Evolutionary conservation across 179 eudicot genomes (phyloP).

Genomic region (Silene noctiflora): DNA sequence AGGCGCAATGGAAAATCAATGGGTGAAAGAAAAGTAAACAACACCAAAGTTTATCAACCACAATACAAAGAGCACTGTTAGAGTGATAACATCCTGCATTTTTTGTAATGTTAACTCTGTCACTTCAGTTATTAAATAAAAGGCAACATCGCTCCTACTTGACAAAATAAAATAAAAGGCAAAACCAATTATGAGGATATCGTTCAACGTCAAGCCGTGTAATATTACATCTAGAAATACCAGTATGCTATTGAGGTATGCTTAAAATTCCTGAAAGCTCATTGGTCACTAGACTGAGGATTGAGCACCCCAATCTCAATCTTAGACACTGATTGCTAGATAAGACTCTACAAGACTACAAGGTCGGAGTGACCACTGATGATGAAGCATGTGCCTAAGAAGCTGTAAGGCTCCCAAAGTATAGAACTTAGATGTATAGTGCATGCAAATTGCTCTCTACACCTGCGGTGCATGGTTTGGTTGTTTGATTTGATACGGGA

Average conservation of each 20-base stretch:
- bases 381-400: no score
- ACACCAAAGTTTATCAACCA: not conserved
- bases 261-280: constrained; percentile 4
- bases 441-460: not conserved
- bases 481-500: no score
- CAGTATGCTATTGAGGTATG: not conserved
- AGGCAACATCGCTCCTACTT: not conserved
- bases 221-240: not conserved
- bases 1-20: not conserved
- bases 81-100: not conserved
- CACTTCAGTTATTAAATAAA: not conserved
- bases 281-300: not conserved
- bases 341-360: no score
- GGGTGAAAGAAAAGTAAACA: not conserved
- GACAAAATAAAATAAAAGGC: not conserved
- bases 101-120: not conserved
- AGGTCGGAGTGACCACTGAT: no score
- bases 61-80: not conserved
- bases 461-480: no score
- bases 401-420: no score
- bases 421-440: not conserved
- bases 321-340: not conserved
- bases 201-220: not conserved
- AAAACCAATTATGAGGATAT: not conserved
- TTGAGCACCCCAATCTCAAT: not conserved